These are phyloP conservation scores for Pisolithus sp. DNA, from an alignment of 768 basidiomycete species.

Conservation along the genomic window DNA sequence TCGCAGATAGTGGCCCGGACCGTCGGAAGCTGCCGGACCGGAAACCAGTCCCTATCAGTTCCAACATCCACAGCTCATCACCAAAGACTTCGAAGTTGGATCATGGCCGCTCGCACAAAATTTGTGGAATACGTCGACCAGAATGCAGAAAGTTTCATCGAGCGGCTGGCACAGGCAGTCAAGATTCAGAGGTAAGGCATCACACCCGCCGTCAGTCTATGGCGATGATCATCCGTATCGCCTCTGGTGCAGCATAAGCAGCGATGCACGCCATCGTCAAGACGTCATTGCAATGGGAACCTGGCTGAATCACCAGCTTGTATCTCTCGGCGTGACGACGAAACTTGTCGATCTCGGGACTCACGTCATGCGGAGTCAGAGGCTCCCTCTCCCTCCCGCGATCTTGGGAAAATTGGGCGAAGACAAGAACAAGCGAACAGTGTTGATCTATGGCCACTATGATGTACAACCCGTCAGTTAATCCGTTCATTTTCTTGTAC, in stretches of 20 bases:
- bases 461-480: slow-evolving; percentile 83
- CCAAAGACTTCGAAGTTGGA: not conserved
- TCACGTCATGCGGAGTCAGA: slow-evolving; percentile 67
- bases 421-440: slow-evolving; percentile 87
- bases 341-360: slow-evolving; percentile 69
- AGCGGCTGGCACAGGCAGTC: slow-evolving; percentile 74
- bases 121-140: slow-evolving; percentile 53
- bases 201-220: too few species aligned
- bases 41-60: not conserved
- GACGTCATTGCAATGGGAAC: slow-evolving; percentile 84
- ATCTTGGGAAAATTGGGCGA: slow-evolving; percentile 78
- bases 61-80: not conserved
- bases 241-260: slow-evolving; percentile 46
- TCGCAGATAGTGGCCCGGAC: too few species aligned
- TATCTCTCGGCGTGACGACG: slow-evolving; percentile 72
- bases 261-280: slow-evolving; percentile 61
- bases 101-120: slow-evolving; percentile 30
- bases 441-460: slow-evolving; percentile 91
- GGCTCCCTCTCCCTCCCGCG: slow-evolving; percentile 71
- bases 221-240: not conserved
- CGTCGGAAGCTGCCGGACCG: too few species aligned
- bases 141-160: slow-evolving; percentile 68
- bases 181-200: slow-evolving; percentile 63
- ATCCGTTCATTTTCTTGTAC: not conserved
- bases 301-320: slow-evolving; percentile 72